Evolutionary conservation across 2,329 filamentous ascomycete genomes (phyloP), one percentile per base, ranked within the genome.

Genomic region (Penicillium expansum): DNA sequence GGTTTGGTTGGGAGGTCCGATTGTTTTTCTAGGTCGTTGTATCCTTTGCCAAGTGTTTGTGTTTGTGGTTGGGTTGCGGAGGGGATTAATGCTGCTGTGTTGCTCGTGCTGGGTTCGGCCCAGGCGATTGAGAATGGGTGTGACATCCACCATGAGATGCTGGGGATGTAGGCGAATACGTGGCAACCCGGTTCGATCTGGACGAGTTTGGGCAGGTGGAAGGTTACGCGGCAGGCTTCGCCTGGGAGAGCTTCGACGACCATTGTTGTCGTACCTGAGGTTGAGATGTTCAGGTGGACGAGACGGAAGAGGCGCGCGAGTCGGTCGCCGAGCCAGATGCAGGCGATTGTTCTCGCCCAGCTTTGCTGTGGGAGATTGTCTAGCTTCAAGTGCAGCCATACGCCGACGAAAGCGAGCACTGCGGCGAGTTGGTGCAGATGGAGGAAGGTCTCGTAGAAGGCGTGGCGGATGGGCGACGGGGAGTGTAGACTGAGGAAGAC

Each of bases 391-490:
- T 81, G 79, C 22, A 76, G 39, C 57, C 77, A 79, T 35, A 80
- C 69, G 10, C 77, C 78, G 14, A 79, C 49, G 51, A 79, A 68
- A 16, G 76, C 70, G n/a, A 76, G 47, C 16, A 80, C 60, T 10
- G 76, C 78, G 22, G 73, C 70, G 13, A 78, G 61, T 58, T 80
- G 77, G 64, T 81, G 79, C 7, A 79, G 62, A 58, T 80, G 77
- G 24, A 80, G 64, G 62, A 99, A 99, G 1, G 91, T 95, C 77
- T 99, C 94, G 78, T 99, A 99, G 72, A 96, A 97, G 38, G 92
- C 92, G 74, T 97, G 93, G 59, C 94, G 87, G 50, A 99, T 71
- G 0, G 92, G 88, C 2, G 91, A 80, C 10, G 74, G 72, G 1
- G 79, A 77, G 58, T 80, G 78, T 11, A 77, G 57, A 1, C 68